These are phyloP conservation scores for Pseudogymnoascus sp. DNA, from an alignment of 2,329 filamentous ascomycete species.

Conservation along the genomic window DNA sequence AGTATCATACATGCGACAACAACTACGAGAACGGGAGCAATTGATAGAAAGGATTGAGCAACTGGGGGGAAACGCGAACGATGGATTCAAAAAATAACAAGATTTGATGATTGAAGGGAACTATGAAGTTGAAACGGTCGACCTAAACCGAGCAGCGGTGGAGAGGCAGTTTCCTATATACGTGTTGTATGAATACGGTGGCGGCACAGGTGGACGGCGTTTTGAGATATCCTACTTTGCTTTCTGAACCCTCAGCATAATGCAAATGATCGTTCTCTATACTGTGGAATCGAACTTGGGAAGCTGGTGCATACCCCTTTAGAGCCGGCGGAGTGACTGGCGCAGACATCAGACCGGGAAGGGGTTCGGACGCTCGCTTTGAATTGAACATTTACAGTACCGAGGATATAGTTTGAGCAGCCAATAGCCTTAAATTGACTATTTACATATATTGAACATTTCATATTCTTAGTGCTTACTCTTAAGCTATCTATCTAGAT, in stretches of 20 bases:
- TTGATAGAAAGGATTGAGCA: slow-evolving; percentile 43
- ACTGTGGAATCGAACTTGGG: neutral
- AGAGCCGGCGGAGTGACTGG: neutral
- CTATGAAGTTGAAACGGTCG: neutral
- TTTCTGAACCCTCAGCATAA: neutral
- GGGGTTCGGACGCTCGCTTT: neutral
- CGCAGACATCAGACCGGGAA: neutral
- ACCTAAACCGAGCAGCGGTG: neutral
- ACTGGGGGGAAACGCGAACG: slow-evolving; percentile 40
- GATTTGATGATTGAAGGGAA: neutral
- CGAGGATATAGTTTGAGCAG: slow-evolving; percentile 1
- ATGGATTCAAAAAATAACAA: slow-evolving; percentile 16
- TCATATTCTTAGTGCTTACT: neutral
- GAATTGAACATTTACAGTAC: neutral
- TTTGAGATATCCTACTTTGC: slow-evolving; percentile 5
- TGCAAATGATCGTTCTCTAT: neutral
- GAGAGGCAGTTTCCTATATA: neutral
- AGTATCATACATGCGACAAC: slow-evolving; percentile 45
- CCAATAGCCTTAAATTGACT: neutral
- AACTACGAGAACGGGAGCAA: slow-evolving; percentile 42
- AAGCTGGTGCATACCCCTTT: neutral
- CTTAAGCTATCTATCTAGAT: neutral
- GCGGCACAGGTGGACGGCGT: neutral
- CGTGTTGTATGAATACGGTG: neutral
- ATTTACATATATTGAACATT: neutral